Conservation (phyloP, 768 basidiomycete species). For the Lentinula sp. region DNA sequence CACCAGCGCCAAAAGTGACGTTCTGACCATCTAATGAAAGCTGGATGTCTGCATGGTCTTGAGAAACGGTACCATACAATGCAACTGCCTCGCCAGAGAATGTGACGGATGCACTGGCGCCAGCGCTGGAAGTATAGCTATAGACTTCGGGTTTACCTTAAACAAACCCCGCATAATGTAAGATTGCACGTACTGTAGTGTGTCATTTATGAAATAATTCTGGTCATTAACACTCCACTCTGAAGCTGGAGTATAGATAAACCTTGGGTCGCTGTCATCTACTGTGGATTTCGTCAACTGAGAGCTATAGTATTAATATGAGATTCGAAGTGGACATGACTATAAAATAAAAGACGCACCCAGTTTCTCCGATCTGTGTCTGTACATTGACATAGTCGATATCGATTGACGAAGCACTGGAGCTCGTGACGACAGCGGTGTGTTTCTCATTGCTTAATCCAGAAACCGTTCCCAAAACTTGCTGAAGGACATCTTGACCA, state of each 20-base stretch:
- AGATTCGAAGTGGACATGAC: not conserved
- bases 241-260: slow-evolving; percentile 32
- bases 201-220: slow-evolving; percentile 26
- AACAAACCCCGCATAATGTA: not conserved
- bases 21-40: slow-evolving; percentile 37
- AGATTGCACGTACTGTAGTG: slow-evolving; percentile 34
- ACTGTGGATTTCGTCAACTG: slow-evolving; percentile 22
- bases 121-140: slow-evolving; percentile 34
- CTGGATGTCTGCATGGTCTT: slow-evolving; percentile 43
- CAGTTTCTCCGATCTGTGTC: slow-evolving; percentile 28
- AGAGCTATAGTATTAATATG: slow-evolving; percentile 12
- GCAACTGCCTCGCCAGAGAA: slow-evolving; percentile 51
- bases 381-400: slow-evolving; percentile 44
- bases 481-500: slow-evolving; percentile 20
- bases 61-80: slow-evolving; percentile 45
- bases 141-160: not conserved
- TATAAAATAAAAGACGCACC: slow-evolving; percentile 20
- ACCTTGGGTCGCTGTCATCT: slow-evolving; percentile 34
- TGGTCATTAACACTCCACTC: slow-evolving; percentile 29
- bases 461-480: slow-evolving; percentile 36
- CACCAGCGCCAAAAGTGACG: slow-evolving; percentile 27
- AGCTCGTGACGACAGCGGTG: slow-evolving; percentile 40
- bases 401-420: slow-evolving; percentile 38
- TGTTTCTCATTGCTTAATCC: slow-evolving; percentile 40
- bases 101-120: slow-evolving; percentile 34